Base-by-base conservation (phyloP, 1,139 yeast genomes). In the Suhomyces terraborum region DNA sequence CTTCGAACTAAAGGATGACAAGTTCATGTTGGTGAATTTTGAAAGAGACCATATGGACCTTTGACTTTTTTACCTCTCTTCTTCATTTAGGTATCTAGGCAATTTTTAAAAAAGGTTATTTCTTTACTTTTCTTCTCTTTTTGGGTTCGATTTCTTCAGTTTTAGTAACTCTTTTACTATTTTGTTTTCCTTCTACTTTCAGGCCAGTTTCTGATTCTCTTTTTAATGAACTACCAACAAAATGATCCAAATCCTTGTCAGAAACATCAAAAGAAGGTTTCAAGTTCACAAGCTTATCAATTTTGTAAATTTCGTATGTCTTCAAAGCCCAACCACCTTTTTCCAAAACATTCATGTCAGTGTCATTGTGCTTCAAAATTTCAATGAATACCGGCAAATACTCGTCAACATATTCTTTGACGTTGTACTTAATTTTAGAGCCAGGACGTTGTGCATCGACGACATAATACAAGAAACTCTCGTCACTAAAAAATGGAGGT, bases 401-500 rank as follows among this genome's bases (percentile, higher is more conserved):
- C 38, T 67, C 72, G 2, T 67, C 68, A 2, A 58, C 47, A 42
- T 74, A 75, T 53, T 75, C 80, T 45, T 68, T 69, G 22, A 61
- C 53, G 32, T 58, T 68, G 49, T 73, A 75, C 52, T 72, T 73
- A 31, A 74, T 65, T 30, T 66, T 64, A 7, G 62, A 48, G 4
- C 51, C 64, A 1, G 69, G 66, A 32, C 62, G 52, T 7, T 40
- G 34, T 2, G 65, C 51, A 16, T 59, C 72, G 13, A 62, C 53
- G 16, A 73, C 66, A 40, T 55, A 67, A 51, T 62, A 67, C 36
- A 63, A 47, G 46, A 67, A 74, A 9, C 72, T 61, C 50, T 75
- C 79, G 42, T 75, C 80, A 38, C 79, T 73, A 55, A 74, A 74
- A 47, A 71, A 75, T 0, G 79, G 79, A 1, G 77, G 77, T 0